Percentiles rank a stretch among this genome's conserved stretches.
phyloP scores from a whole-genome alignment of 192 early-diverging fungal species.

The Coemansia sp. region DNA sequence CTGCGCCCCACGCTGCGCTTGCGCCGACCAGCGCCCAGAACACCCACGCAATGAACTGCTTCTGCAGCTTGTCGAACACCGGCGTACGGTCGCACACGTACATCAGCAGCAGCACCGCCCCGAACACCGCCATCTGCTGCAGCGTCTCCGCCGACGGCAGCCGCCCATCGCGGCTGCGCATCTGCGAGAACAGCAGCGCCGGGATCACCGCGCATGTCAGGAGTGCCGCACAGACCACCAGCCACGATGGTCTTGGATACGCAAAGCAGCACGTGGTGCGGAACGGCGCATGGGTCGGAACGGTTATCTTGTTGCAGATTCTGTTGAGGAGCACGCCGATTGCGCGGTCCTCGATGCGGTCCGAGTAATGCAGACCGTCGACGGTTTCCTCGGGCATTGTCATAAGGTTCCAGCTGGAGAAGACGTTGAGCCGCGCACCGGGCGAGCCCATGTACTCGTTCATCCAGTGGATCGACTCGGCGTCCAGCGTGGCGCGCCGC shows the following conservation, averaged over 20 bases:
- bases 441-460: constrained; percentile 54
- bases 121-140: constrained; percentile 57
- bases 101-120: constrained; percentile 59
- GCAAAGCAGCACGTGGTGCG: constrained; percentile 62
- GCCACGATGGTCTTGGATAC: constrained; percentile 54
- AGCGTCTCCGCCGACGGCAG: constrained; percentile 48
- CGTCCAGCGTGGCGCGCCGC: constrained; percentile 51
- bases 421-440: constrained; percentile 41
- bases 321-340: constrained; percentile 63
- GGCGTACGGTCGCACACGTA: constrained; percentile 69
- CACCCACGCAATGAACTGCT: constrained; percentile 51
- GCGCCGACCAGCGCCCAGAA: constrained; percentile 54
- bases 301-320: constrained; percentile 57
- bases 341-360: constrained; percentile 50
- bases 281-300: constrained; percentile 50
- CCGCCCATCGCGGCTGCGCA: background rate
- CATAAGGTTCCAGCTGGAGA: constrained; percentile 58
- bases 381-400: constrained; percentile 44
- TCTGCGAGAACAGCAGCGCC: constrained; percentile 3
- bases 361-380: constrained; percentile 73
- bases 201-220: constrained; percentile 24
- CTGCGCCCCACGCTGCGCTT: constrained; percentile 48
- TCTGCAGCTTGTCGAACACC: constrained; percentile 67
- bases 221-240: constrained; percentile 39
- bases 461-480: constrained; percentile 53